These are phyloP conservation scores for Globisporangium nodosum DNA, from an alignment of 352 stramenopile species.

Conservation along the genomic window DNA sequence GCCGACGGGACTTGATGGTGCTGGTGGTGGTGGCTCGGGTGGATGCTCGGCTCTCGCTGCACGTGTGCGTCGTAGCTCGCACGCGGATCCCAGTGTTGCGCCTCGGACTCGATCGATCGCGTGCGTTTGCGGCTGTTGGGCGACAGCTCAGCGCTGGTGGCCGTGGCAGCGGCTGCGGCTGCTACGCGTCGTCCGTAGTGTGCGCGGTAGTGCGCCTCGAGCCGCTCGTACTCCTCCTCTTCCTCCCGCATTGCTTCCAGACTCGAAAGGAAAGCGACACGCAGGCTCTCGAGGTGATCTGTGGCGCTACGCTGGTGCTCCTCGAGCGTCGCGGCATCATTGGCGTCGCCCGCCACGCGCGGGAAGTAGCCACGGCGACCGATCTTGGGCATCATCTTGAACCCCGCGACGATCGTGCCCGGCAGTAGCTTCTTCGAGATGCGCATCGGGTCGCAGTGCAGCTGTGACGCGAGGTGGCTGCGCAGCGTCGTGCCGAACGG, in stretches of 20 bases:
- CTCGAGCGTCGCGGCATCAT: constrained; percentile 14
- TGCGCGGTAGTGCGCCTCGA: constrained; percentile 6
- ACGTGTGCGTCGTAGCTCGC: background rate
- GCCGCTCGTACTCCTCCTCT: constrained; percentile 11
- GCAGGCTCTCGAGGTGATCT: constrained; percentile 30
- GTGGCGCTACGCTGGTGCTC: constrained; percentile 27
- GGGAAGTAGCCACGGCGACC: constrained; percentile 62
- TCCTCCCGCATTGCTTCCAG: constrained; percentile 47
- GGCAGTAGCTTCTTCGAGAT: constrained; percentile 78
- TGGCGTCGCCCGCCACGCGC: constrained; percentile 29
- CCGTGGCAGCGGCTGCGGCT: background rate
- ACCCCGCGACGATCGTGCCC: constrained; percentile 43
- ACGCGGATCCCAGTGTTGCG: background rate
- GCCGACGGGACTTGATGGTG: too few relatives aligned
- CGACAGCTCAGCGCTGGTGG: background rate
- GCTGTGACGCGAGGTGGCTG: constrained; percentile 57
- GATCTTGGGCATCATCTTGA: constrained; percentile 72
- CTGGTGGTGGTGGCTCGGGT: too few relatives aligned
- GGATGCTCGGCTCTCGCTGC: background rate
- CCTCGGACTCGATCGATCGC: background rate
- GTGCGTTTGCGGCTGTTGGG: background rate
- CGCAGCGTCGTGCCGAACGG: constrained; percentile 71
- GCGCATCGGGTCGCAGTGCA: constrained; percentile 75
- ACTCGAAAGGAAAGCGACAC: constrained; percentile 44
- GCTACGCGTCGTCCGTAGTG: background rate